phyloP scores from a whole-genome alignment of 2,329 filamentous ascomycete genomes.

The Fusarium robinianum region DNA sequence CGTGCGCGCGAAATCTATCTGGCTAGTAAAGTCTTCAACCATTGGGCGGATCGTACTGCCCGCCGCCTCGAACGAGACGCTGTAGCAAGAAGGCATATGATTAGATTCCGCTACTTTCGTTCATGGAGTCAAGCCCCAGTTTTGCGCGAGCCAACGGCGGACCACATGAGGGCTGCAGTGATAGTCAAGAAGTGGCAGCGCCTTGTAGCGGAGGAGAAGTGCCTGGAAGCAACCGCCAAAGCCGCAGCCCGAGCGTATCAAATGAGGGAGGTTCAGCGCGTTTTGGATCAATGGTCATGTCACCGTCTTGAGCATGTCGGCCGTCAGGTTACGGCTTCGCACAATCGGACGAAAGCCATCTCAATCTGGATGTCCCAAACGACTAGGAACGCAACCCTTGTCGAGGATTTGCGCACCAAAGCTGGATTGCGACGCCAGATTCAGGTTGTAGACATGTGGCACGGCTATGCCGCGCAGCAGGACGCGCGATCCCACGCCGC shows the following conservation, averaged over 20 bases:
- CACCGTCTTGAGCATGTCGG: constrained; percentile 29
- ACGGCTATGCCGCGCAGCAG: constrained; percentile 17
- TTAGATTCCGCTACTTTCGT: constrained; percentile 57
- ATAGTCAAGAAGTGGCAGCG: constrained; percentile 44
- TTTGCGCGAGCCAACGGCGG: constrained; percentile 36
- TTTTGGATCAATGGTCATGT: constrained; percentile 38
- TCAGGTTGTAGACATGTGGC: constrained; percentile 32
- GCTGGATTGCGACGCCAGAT: constrained; percentile 17
- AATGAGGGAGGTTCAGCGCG: constrained; percentile 24
- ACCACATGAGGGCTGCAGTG: constrained; percentile 38
- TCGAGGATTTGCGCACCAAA: constrained; percentile 26
- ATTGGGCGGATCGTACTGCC: constrained; percentile 67
- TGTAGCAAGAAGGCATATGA: constrained; percentile 70
- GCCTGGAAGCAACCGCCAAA: constrained; percentile 34
- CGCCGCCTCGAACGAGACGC: constrained; percentile 69
- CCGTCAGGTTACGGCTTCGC: constrained; percentile 25
- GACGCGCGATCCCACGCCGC: constrained; percentile 10
- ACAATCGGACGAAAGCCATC: constrained; percentile 23
- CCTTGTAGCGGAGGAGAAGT: constrained; percentile 35
- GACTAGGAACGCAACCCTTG: constrained; percentile 13
- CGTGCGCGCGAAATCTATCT: constrained; percentile 69
- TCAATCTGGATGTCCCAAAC: constrained; percentile 32
- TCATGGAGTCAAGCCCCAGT: constrained; percentile 43
- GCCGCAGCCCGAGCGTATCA: constrained; percentile 30
- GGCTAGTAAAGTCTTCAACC: constrained; percentile 45